phyloP scores from a whole-genome alignment of 2,329 filamentous ascomycete species.

The Nemania sp. region DNA sequence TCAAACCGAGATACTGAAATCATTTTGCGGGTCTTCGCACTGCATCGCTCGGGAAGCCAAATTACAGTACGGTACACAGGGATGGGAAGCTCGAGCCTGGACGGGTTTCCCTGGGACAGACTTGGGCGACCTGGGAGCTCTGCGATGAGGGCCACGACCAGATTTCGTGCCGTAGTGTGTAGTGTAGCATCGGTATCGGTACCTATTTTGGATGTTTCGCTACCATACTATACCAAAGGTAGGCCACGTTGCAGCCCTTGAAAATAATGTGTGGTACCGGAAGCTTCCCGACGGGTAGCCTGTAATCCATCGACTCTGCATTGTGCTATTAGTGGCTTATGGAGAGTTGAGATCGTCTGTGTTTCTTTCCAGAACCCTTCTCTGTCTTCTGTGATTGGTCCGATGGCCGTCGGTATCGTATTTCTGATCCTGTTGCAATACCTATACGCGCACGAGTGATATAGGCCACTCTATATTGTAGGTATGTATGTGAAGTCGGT shows the following conservation, averaged over 20 bases:
- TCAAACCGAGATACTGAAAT: constrained; percentile 23
- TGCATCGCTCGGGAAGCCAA: constrained; percentile 10
- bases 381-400: constrained; percentile 14
- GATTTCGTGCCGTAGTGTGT: constrained; percentile 22
- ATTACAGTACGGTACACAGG: constrained; percentile 9
- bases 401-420: constrained; percentile 2
- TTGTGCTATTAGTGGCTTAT: constrained; percentile 27
- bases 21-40: constrained; percentile 31
- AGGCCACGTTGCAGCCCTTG: constrained; percentile 40
- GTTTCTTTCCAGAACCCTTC: constrained; percentile 25
- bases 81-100: background rate
- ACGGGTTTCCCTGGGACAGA: background rate
- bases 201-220: constrained; percentile 28
- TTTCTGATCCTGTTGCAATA: background rate
- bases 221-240: constrained; percentile 27
- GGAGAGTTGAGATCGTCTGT: constrained; percentile 19
- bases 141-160: constrained; percentile 11
- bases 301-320: constrained; percentile 29
- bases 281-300: constrained; percentile 40
- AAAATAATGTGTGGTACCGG: constrained; percentile 37
- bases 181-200: constrained; percentile 20
- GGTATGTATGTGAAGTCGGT: background rate
- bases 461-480: background rate
- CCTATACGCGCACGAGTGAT: background rate
- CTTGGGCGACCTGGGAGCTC: constrained; percentile 4